Evolutionary conservation across 768 basidiomycete species (phyloP), one percentile per base, ranked within the genome.

Genomic region (Lenzites betulinus): DNA sequence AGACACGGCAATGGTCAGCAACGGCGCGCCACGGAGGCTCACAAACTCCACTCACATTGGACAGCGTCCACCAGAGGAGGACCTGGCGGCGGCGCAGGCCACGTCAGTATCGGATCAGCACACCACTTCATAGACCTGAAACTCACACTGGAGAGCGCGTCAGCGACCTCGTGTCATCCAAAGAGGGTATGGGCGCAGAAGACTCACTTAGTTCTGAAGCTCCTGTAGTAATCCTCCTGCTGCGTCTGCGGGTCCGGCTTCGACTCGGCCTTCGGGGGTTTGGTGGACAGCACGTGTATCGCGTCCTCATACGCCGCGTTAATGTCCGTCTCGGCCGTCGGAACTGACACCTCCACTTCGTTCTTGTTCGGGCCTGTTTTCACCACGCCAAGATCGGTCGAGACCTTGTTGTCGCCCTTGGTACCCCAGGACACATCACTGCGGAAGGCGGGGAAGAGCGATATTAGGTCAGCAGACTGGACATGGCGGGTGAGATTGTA

Each of bases 381-480:
- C 63, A 95, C 90, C 6, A 88, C 88, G 46, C 96, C 97, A 7
- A 98, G 85, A 65, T 95, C 92, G 25, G 88, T 89, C 54, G 79
- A 81, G 44, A 89, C 83, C 69, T 88, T 95, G 78, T 94, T 95
- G 74, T 92, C 93, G 35, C 92, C 96, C 71, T 96, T 98, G 4
- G 93, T 98, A 38, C 95, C 94, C 95, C 95, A 95, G 4, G 92
- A 93, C 11, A 95, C 88, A 60, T 95, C 94, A 74, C 81, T 82
- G 64, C n/a, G 25, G 23, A 38, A 41, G 36, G 52, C 51, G 51
- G 55, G 28, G 43, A 33, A 63, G 30, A 35, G 49, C 26, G 41
- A 23, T 42, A 26, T 25, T 28, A 39, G 49, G 44, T 39, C 35
- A 33, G n/a, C 26, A 28, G 52, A 18, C 41, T 7, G 51, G 28